Evolutionary conservation across 2,329 filamentous ascomycete species (phyloP), one percentile per base, ranked within the genome.

Genomic region (Hypoxylon sp.): DNA sequence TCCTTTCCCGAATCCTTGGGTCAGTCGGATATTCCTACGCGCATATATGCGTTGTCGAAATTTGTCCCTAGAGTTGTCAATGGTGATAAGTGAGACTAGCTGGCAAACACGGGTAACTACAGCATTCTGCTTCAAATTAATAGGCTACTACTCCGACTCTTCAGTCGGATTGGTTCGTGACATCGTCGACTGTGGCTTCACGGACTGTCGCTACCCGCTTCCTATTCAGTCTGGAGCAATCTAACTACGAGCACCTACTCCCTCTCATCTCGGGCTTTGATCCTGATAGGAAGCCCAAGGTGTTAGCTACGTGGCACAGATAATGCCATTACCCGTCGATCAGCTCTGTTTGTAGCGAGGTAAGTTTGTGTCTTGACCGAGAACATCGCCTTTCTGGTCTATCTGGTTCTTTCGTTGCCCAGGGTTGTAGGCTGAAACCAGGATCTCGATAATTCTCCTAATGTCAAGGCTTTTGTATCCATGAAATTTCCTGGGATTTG

Each of bases 1-100:
- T 59, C 62, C 48, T 50, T 54, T 50, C 48, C 54, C 51, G 35
- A 56, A 46, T 35, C 17, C 29, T 37, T 56, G 33, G 54, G 51
- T 47, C 35, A 48, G 22, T 48, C 51, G 56, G 50, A 19, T 31
- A 26, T 33, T 33, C 14, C 24, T 52, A 31, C 17, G 46, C 33
- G 52, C 60, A 54, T 39, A 13, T 10, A 44, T 60, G 42, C 17
- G 24, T 59, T 42, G 39, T 42, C 33, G 33, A 39, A 47, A 39
- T 13, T n/a, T 9, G 13, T 17, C n/a, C n/a, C n/a, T 14, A 56
- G 39, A 46, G 26, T 10, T 17, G 26, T 46, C 26, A 17, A 56
- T 56, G 17, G 17, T 22, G 39, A 33, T 24, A 33, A 19, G 39
- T 24, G 26, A 11, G 14, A 46, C 39, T 22, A 3, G 39, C 39